Evolutionary conservation across 2,329 filamentous ascomycete species (phyloP).

Genomic region (Claviceps paspali): DNA sequence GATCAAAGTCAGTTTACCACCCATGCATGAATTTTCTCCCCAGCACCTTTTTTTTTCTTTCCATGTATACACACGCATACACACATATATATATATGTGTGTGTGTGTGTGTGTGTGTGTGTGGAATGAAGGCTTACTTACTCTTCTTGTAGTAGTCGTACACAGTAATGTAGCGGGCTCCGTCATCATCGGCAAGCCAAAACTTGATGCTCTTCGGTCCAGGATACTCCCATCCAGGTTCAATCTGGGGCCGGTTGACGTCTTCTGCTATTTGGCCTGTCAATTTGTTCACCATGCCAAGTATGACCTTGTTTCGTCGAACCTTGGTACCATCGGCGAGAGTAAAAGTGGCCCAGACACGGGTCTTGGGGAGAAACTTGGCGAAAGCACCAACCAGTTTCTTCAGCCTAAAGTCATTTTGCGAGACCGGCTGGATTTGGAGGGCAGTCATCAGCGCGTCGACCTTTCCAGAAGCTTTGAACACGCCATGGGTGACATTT

Average conservation of each 20-base stretch:
- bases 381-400: conserved; percentile 12
- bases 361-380: conserved; percentile 24
- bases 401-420: conserved; percentile 9
- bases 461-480: conserved; percentile 25
- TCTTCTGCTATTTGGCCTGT: conserved; percentile 5
- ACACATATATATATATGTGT: no score
- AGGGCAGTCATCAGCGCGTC: conserved; percentile 18
- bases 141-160: conserved; percentile 28
- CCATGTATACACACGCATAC: no score
- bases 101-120: no score
- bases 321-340: conserved; percentile 17
- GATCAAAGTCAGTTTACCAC: conserved; percentile 1
- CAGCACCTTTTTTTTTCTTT: no score
- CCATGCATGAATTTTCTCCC: no score
- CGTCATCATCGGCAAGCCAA: conserved; percentile 13
- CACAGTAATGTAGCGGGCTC: conserved; percentile 21
- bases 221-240: conserved; percentile 12
- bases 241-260: conserved; percentile 12
- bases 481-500: conserved; percentile 39
- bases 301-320: conserved; percentile 15
- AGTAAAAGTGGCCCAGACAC: conserved; percentile 19
- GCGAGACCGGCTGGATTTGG: conserved; percentile 6
- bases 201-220: conserved; percentile 20
- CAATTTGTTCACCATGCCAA: conserved; percentile 15
- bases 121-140: no score